Evolutionary conservation across 768 basidiomycete genomes (phyloP).

Genomic region (Mycena sanguinolenta): DNA sequence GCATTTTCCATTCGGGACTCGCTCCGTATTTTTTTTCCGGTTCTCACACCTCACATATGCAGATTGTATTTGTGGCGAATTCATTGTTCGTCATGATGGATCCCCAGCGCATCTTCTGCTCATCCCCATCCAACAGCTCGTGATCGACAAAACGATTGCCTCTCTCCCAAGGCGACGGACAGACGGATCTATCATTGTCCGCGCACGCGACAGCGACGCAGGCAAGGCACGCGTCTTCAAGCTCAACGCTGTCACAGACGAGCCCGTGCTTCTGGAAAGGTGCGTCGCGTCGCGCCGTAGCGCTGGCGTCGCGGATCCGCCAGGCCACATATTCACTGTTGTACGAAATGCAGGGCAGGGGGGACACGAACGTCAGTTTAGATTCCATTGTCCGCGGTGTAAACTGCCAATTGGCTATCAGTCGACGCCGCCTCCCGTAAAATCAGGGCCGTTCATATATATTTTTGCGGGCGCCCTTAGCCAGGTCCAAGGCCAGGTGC

Average conservation of each 20-base stretch:
- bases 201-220: constrained; percentile 72
- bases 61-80: constrained; percentile 91
- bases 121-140: constrained; percentile 63
- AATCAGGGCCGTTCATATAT: constrained; percentile 84
- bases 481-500: constrained; percentile 90
- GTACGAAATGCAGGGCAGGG: constrained; percentile 57
- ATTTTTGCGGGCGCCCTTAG: constrained; percentile 86
- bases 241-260: constrained; percentile 78
- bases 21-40: constrained; percentile 22
- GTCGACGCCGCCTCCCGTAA: constrained; percentile 79
- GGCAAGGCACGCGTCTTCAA: constrained; percentile 85
- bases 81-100: constrained; percentile 74
- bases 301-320: not conserved
- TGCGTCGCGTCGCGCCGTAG: constrained; percentile 52
- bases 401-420: constrained; percentile 83
- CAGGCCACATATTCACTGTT: constrained; percentile 7
- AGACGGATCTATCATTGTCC: constrained; percentile 85
- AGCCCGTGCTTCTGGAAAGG: constrained; percentile 86
- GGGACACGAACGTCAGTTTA: constrained; percentile 83
- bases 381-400: constrained; percentile 79
- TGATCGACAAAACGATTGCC: constrained; percentile 81
- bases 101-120: not conserved
- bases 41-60: constrained; percentile 43
- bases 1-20: constrained; percentile 31
- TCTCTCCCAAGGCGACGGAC: constrained; percentile 79